Conservation (phyloP, 2,329 filamentous ascomycete genomes). For the Dactylellina leptospora region DNA sequence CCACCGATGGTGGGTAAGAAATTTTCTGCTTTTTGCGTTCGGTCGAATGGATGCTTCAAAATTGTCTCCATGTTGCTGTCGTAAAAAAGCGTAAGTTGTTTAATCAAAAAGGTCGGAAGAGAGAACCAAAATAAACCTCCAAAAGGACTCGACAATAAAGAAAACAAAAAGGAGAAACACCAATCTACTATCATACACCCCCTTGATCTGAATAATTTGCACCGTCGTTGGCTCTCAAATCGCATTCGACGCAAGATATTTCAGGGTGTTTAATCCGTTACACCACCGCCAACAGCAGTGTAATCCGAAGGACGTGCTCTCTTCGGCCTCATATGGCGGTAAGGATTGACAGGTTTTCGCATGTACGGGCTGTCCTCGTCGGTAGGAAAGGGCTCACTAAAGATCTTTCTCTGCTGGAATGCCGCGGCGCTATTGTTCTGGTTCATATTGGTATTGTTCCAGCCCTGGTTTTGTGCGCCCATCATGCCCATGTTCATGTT, state of each 20-base stretch:
- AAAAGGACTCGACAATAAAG: too few species aligned
- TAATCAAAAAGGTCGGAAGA: too few species aligned
- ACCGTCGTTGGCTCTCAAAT: background rate
- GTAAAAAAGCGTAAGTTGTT: conserved; percentile 16
- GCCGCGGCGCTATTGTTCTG: conserved; percentile 3
- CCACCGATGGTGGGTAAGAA: background rate
- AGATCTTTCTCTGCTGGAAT: conserved; percentile 68
- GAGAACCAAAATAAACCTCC: too few species aligned
- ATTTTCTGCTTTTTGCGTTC: conserved; percentile 3
- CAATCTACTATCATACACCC: conserved; percentile 41
- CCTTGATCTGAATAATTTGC: background rate
- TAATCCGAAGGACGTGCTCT: conserved; percentile 86
- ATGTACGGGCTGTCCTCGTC: conserved; percentile 92
- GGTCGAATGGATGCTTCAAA: conserved; percentile 7
- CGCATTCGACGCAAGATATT: too few species aligned
- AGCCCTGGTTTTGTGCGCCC: conserved; percentile 48
- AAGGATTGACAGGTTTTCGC: conserved; percentile 92
- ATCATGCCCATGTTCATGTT: conserved; percentile 50
- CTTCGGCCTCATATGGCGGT: conserved; percentile 82
- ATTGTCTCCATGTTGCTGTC: conserved; percentile 13
- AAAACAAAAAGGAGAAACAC: conserved; percentile 28
- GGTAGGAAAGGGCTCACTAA: conserved; percentile 67
- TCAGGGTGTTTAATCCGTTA: conserved; percentile 31
- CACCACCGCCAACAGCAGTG: conserved; percentile 56
- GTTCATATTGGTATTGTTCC: conserved; percentile 34